These are phyloP conservation scores for Hanseniaspora taiwanica DNA, from an alignment of 805 yeast species.

Conservation along the genomic window DNA sequence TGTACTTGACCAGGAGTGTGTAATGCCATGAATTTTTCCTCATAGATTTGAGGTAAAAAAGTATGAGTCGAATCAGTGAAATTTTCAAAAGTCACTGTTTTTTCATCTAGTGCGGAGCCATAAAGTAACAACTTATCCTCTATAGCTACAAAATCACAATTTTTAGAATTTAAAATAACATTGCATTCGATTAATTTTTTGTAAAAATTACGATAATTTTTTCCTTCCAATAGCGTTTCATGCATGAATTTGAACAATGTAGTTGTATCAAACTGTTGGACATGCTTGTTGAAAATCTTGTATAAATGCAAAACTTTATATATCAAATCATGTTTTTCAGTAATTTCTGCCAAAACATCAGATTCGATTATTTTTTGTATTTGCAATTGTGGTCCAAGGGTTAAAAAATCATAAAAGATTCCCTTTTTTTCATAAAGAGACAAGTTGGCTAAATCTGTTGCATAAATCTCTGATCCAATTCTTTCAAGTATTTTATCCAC, in stretches of 20 bases:
- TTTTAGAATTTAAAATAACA: conserved; percentile 7
- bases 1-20: conserved; percentile 13
- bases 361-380: not conserved
- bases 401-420: not conserved
- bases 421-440: not conserved
- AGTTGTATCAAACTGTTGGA: not conserved
- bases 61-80: conserved; percentile 11
- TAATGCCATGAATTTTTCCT: conserved; percentile 12
- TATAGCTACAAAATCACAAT: conserved; percentile 9
- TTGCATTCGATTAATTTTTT: conserved; percentile 15
- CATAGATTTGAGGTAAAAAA: conserved; percentile 5
- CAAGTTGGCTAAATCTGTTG: not conserved
- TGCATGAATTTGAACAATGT: conserved; percentile 15
- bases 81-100: conserved; percentile 17
- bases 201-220: conserved; percentile 14
- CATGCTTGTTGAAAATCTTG: not conserved
- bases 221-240: conserved; percentile 7
- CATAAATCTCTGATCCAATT: not conserved
- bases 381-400: not conserved
- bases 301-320: not conserved
- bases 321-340: not conserved
- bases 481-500: not conserved
- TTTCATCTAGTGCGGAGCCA: conserved; percentile 18
- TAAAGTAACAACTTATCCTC: conserved; percentile 11
- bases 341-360: not conserved